These are phyloP conservation scores for Agaricales sp. DNA, from an alignment of 1,284 basidiomycete species.

Conservation along the genomic window DNA sequence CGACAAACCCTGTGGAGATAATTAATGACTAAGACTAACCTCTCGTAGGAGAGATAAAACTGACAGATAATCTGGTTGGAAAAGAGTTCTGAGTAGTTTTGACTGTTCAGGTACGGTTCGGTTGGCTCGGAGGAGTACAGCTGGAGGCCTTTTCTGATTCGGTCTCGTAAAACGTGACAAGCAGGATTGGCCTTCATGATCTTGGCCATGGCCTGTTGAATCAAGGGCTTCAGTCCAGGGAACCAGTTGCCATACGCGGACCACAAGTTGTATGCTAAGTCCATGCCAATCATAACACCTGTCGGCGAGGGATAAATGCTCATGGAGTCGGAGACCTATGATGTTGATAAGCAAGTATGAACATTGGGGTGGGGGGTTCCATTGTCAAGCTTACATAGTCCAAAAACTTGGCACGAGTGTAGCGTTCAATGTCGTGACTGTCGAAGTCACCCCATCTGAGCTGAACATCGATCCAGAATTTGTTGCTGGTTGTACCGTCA, in stretches of 20 bases:
- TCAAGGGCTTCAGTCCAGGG: constrained; percentile 95
- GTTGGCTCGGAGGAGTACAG: constrained; percentile 99
- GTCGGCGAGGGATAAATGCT: constrained; percentile 98
- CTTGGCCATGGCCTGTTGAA: constrained; percentile 99
- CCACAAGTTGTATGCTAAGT: constrained; percentile 97
- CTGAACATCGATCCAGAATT: constrained; percentile 99
- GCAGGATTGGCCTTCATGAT: constrained; percentile 99
- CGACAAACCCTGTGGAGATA: constrained; percentile 73
- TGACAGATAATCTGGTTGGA: constrained; percentile 98
- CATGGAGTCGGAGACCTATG: constrained; percentile 84
- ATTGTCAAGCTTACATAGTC: constrained; percentile 59
- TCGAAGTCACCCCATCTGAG: constrained; percentile 99
- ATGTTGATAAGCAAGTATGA: constrained; percentile 5
- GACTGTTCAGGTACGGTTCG: constrained; percentile 96
- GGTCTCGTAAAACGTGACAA: constrained; percentile 95
- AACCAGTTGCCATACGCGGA: constrained; percentile 99
- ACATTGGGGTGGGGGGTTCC: background rate
- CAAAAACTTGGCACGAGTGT: constrained; percentile 96
- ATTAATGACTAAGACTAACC: constrained; percentile 8
- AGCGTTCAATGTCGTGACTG: constrained; percentile 96
- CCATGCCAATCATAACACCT: constrained; percentile 97
- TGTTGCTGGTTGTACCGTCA: constrained; percentile 95
- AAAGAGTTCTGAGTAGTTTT: constrained; percentile 96
- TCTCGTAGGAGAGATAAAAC: constrained; percentile 14
- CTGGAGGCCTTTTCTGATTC: constrained; percentile 97